phyloP scores from a whole-genome alignment of 352 stramenopile species.

The Stephanocyclus meneghinianus region DNA sequence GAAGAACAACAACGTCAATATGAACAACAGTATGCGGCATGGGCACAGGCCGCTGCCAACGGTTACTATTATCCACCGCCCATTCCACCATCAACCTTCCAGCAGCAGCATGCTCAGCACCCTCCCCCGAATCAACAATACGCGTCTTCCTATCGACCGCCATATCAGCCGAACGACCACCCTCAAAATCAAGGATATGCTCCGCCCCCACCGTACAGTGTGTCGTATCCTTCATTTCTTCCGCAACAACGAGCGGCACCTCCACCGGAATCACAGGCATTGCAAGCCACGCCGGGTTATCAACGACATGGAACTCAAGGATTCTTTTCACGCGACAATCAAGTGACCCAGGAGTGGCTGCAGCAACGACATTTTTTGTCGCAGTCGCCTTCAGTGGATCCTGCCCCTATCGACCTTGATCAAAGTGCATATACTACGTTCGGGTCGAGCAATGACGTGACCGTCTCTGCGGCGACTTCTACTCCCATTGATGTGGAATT shows the following conservation, averaged over 20 bases:
- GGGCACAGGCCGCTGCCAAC: constrained; percentile 44
- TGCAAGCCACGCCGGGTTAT: not conserved
- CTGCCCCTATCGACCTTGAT: not conserved
- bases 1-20: constrained; percentile 40
- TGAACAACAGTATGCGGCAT: constrained; percentile 45
- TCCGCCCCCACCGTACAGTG: not conserved
- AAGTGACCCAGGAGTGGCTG: not conserved
- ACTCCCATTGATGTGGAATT: not conserved
- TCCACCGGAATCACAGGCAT: constrained; percentile 19
- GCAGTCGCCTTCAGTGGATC: not conserved
- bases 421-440: not conserved
- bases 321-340: constrained; percentile 23
- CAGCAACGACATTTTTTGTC: constrained; percentile 1
- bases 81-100: constrained; percentile 19
- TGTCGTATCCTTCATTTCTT: not conserved
- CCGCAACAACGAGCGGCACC: constrained; percentile 1
- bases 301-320: constrained; percentile 4
- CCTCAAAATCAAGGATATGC: not conserved
- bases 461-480: not conserved
- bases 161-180: not conserved
- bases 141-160: not conserved
- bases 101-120: not conserved
- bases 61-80: constrained; percentile 46
- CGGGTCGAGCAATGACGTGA: not conserved
- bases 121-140: constrained; percentile 18